Evolutionary conservation across 73 alveolate species (phyloP).

Genomic region (Stentor coeruleus): DNA sequence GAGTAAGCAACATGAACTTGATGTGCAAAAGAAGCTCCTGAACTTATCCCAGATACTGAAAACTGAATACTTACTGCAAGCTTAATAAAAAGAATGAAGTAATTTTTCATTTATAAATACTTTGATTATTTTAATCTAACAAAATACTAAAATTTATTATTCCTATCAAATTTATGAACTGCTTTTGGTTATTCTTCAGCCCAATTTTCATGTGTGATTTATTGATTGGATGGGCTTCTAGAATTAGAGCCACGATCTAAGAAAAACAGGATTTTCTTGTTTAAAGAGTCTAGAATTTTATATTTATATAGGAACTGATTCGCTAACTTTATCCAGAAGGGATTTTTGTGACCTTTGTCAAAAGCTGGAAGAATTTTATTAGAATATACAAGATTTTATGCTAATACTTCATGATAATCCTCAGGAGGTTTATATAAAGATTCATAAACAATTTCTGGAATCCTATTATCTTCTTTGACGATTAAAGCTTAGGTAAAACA

Average conservation of each 20-base stretch:
- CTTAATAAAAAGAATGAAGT: too few relatives aligned
- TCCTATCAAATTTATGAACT: too few relatives aligned
- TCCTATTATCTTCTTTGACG: constrained; percentile 66
- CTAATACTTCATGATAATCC: constrained; percentile 57
- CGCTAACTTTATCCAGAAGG: constrained; percentile 53
- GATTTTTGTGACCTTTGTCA: constrained; percentile 81
- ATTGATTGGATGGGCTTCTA: constrained; percentile 40
- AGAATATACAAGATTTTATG: constrained; percentile 48
- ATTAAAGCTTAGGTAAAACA: constrained; percentile 58
- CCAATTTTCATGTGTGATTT: constrained; percentile 61
- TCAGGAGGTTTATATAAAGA: constrained; percentile 67
- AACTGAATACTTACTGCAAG: too few relatives aligned
- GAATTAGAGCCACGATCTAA: constrained; percentile 64
- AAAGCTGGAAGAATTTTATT: constrained; percentile 97
- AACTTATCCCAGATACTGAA: constrained; percentile 45
- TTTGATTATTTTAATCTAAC: too few relatives aligned
- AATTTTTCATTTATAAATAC: too few relatives aligned
- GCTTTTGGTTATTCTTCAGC: constrained; percentile 52
- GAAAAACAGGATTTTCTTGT: constrained; percentile 77
- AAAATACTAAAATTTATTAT: too few relatives aligned
- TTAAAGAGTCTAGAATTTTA: constrained; percentile 71
- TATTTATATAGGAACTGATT: constrained; percentile 27
- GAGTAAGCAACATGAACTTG: constrained; percentile 52
- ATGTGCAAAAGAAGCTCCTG: constrained; percentile 53
- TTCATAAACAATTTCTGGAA: constrained; percentile 63